Base-by-base conservation (phyloP, 257 asterid species). In the Euphrasia confusa region DNA sequence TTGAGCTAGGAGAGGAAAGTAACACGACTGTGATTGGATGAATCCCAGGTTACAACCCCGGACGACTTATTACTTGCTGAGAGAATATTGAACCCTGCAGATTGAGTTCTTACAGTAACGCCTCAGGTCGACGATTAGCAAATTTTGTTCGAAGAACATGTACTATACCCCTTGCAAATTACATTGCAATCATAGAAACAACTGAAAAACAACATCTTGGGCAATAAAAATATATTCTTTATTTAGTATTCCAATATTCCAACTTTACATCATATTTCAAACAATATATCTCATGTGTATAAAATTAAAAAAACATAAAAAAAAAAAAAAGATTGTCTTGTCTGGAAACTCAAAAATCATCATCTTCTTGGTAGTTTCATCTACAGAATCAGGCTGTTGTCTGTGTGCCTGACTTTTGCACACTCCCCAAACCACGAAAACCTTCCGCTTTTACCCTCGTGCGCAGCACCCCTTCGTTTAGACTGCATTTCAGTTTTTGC, bases 61-160 rank as follows among this genome's bases (percentile, higher is more conserved):
- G 99, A 89, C 28, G 99, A 89, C 75, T 74, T 93, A 64, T 78
- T 93, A 70, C 92, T 93, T 62, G 97, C 99, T 10, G 99, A 93
- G 81, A 83, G 96, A 74, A 87, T 93, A 67, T 60, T 89, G 83
- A 78, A 81, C 64, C 72, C 87, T 53, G 71, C 58, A 2, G 58
- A 60, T 47, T 74, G 71, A 76, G 47, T 68, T 30, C 64, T 33
- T 33, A 52, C 49, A 15, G 26, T 12, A 35, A 12, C 57, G 39
- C 64, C 33, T 13, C n/a, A 24, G 61, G 45, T 17, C 57, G 35
- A 7, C 12, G 21, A 17, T 37, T 30, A 5, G 33, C 9, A 11
- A 9, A 35, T 68, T 56, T 61, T 56, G 24, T 64, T 24, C 48
- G 45, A 14, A 32, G 14, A 35, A 27, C 32, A 21, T 45, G 47